Evolutionary conservation across 805 yeast species (phyloP).

Genomic region (Barnettozyma wickerhamii): DNA sequence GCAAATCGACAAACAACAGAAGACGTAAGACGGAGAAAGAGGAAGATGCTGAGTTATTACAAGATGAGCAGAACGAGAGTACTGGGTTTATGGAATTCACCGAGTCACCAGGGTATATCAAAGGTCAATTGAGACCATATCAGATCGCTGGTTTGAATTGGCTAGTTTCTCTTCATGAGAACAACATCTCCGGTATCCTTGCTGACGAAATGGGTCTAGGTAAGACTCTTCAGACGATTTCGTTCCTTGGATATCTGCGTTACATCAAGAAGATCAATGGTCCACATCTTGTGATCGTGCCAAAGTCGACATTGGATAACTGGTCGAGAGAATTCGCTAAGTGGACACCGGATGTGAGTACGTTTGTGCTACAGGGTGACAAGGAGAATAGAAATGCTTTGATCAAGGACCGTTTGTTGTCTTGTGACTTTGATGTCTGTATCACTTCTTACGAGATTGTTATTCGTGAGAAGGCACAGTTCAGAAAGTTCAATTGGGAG

Average conservation of each 20-base stretch:
- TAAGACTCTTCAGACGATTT: constrained; percentile 75
- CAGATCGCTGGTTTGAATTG: constrained; percentile 81
- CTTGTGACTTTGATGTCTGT: constrained; percentile 68
- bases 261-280: constrained; percentile 57
- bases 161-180: constrained; percentile 65
- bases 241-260: constrained; percentile 63
- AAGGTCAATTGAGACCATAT: constrained; percentile 65
- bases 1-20: constrained; percentile 34
- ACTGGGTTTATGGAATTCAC: constrained; percentile 59
- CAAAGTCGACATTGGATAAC: constrained; percentile 76
- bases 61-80: constrained; percentile 43
- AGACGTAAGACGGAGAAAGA: constrained; percentile 72
- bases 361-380: constrained; percentile 69
- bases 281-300: constrained; percentile 73
- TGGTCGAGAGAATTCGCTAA: constrained; percentile 74
- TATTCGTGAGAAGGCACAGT: constrained; percentile 64
- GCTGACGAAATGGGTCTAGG: constrained; percentile 90
- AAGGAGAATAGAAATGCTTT: constrained; percentile 59
- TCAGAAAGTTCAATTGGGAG: constrained; percentile 68
- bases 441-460: constrained; percentile 65
- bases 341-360: constrained; percentile 79
- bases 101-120: constrained; percentile 73
- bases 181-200: constrained; percentile 66
- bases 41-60: constrained; percentile 71
- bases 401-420: constrained; percentile 43